Conservation (phyloP, 805 yeast species). For the Kazachstania psychrophila region DNA sequence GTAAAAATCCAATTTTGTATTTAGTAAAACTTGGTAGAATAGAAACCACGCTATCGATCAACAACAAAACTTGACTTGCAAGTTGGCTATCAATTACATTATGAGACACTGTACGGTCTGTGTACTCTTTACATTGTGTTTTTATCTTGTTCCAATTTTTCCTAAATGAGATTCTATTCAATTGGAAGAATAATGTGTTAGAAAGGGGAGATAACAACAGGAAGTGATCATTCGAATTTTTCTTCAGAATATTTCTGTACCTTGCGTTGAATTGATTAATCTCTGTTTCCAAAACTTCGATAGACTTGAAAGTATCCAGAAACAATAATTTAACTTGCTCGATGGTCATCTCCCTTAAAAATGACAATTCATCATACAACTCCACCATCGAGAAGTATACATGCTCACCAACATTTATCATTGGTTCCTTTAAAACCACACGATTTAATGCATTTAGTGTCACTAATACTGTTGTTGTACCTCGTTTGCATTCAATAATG, state of each 20-base stretch:
- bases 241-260: constrained; percentile 24
- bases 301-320: background rate
- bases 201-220: constrained; percentile 52
- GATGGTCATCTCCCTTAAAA: background rate
- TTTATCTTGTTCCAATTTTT: constrained; percentile 34
- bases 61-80: constrained; percentile 16
- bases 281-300: constrained; percentile 1
- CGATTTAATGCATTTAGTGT: constrained; percentile 15
- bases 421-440: constrained; percentile 11
- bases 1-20: constrained; percentile 35
- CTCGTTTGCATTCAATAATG: constrained; percentile 3
- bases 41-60: constrained; percentile 41
- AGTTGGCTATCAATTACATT: background rate
- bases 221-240: constrained; percentile 24
- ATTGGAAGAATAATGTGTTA: constrained; percentile 46
- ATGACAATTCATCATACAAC: constrained; percentile 2
- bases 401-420: constrained; percentile 10
- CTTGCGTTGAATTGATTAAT: constrained; percentile 28
- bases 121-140: constrained; percentile 16
- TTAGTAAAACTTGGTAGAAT: constrained; percentile 42
- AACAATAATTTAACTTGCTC: background rate
- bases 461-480: constrained; percentile 12
- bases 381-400: constrained; percentile 11
- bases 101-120: constrained; percentile 8
- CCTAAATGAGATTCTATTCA: constrained; percentile 39